Evolutionary conservation across 2,329 filamentous ascomycete species (phyloP).

Genomic region (Lachnellula subtilissima): DNA sequence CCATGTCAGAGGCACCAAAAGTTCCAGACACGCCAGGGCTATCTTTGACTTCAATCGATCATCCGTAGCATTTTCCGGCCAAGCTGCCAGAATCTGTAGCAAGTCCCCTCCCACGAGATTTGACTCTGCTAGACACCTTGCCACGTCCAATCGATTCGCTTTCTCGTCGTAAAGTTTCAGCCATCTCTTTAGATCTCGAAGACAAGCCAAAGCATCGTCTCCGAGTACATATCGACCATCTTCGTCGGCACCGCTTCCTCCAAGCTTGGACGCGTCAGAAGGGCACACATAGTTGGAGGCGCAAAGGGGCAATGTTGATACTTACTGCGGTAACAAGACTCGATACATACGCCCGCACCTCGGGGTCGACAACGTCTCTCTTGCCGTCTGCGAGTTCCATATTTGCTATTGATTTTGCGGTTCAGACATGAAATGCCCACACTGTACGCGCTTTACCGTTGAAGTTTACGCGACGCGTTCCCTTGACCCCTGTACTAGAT

Average conservation of each 20-base stretch:
- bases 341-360: constrained; percentile 89
- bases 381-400: constrained; percentile 53
- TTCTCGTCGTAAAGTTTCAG: constrained; percentile 92
- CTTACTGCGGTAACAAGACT: constrained; percentile 79
- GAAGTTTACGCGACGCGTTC: background rate
- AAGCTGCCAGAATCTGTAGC: constrained; percentile 79
- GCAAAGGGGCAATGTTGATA: constrained; percentile 8
- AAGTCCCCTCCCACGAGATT: constrained; percentile 90
- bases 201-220: constrained; percentile 85
- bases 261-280: constrained; percentile 55
- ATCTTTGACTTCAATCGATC: constrained; percentile 74
- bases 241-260: constrained; percentile 73
- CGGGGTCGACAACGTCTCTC: constrained; percentile 72
- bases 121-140: constrained; percentile 83
- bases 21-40: constrained; percentile 80
- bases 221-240: constrained; percentile 82
- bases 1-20: constrained; percentile 92
- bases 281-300: background rate
- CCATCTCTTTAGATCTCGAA: constrained; percentile 94
- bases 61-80: constrained; percentile 67
- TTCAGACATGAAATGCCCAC: background rate
- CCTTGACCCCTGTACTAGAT: background rate
- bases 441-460: background rate
- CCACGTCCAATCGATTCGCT: constrained; percentile 89
- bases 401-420: constrained; percentile 12